phyloP scores from a whole-genome alignment of 345 rosid species.

The Microthlaspi erraticum region DNA sequence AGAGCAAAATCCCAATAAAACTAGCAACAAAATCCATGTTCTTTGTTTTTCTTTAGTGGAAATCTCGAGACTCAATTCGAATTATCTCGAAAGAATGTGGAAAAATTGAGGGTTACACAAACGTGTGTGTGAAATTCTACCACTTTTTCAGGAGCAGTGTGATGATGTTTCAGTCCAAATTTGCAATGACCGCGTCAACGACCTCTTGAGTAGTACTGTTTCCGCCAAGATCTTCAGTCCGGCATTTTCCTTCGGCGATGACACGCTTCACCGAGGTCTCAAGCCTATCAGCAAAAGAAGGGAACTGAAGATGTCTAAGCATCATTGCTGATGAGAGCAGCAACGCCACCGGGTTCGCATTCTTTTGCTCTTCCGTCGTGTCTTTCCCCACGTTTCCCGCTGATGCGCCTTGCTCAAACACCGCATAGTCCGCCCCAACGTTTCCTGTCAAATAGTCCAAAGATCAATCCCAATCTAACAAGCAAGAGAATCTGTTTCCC shows the following conservation, averaged over 20 bases:
- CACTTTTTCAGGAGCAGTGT: slow-evolving; percentile 5
- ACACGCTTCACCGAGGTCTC: slow-evolving; percentile 81
- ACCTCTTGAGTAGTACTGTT: slow-evolving; percentile 46
- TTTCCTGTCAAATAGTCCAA: slow-evolving; percentile 74
- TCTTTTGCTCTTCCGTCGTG: slow-evolving; percentile 61
- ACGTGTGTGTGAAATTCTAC: slow-evolving; percentile 11
- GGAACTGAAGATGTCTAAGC: slow-evolving; percentile 93
- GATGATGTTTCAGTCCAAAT: slow-evolving; percentile 37
- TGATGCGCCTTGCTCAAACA: slow-evolving; percentile 96
- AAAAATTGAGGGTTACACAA: background rate
- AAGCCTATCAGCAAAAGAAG: slow-evolving; percentile 88
- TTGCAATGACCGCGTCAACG: slow-evolving; percentile 40
- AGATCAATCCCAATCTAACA: background rate
- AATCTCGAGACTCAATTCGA: slow-evolving; percentile 18
- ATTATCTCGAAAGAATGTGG: slow-evolving; percentile 37
- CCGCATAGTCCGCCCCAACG: slow-evolving; percentile 85
- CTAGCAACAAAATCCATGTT: slow-evolving; percentile 4
- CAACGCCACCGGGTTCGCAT: slow-evolving; percentile 89
- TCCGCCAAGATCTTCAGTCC: slow-evolving; percentile 52
- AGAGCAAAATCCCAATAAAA: background rate
- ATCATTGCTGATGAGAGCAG: slow-evolving; percentile 96
- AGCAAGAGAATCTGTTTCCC: slow-evolving; percentile 14
- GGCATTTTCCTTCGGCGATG: slow-evolving; percentile 60
- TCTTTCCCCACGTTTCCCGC: slow-evolving; percentile 91
- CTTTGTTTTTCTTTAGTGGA: background rate